Evolutionary conservation across 768 basidiomycete genomes (phyloP), one percentile per base, ranked within the genome.

Genomic region (Panaeolus papilionaceus): DNA sequence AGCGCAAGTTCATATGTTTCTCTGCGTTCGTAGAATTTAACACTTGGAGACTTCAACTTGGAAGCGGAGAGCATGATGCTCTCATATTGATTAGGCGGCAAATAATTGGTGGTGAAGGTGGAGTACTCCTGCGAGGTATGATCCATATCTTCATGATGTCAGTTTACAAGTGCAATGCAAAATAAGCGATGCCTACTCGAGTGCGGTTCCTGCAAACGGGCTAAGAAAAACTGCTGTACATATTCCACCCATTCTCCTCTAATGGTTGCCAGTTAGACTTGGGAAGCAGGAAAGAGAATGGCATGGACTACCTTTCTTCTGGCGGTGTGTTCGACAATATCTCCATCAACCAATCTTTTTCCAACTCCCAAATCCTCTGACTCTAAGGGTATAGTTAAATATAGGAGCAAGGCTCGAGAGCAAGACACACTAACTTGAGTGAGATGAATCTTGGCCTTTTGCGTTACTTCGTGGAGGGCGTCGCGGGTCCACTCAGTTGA

Each of bases 111-210:
- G 16, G 94, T 94, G 79, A 98, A 98, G 0, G 90, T 86, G 0
- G 96, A 98, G 76, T 97, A 99, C 2, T 87, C 83, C 72, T 94
- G 90, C 66, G 90, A 90, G 0, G 95, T 96, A 14, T 92, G 87
- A 45, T 94, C 93, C 65, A 90, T 85, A 67, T 88, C 94, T 96
- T 38, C 38, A 49, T n/a, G 51, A 40, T 39, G 62, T 63, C n/a
- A 70, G 39, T 37, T 33, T 33, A 23, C 44, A 3, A 20, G 33
- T 26, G 37, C 26, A 40, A 28, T 54, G 12, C 42, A 2, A 51
- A 18, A 38, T 16, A 10, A 65, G 47, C 23, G 37, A 45, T 6
- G 65, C 72, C 61, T 72, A 94, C 93, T 89, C 49, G 90, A 83
- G 73, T 97, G 95, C 20, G 92, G 92, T 72, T 92, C 89, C 54